Evolutionary conservation across 441 rosid species (phyloP).

Genomic region (Cnidoscolus chayamansa): DNA sequence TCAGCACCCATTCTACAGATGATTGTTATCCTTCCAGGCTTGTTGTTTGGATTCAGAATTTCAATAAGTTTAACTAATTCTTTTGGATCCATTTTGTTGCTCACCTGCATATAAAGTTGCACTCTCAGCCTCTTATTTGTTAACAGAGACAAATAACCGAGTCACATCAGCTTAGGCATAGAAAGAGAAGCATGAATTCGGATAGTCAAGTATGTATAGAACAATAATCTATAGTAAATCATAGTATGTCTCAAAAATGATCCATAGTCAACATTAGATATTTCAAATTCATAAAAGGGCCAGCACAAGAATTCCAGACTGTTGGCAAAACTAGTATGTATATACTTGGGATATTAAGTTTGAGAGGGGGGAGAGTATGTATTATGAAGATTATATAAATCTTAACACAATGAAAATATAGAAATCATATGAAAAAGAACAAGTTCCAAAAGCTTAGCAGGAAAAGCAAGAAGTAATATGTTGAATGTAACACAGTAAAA

Average conservation of each 20-base stretch:
- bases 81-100: constrained; percentile 82
- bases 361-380: too few relatives aligned
- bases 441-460: neutral
- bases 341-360: neutral
- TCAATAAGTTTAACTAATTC: constrained; percentile 70
- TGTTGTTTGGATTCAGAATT: constrained; percentile 69
- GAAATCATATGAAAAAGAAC: neutral
- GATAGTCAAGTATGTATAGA: neutral
- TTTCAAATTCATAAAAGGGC: neutral
- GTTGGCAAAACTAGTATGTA: neutral
- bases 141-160: neutral
- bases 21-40: constrained; percentile 69
- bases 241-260: neutral
- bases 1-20: constrained; percentile 90
- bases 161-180: neutral
- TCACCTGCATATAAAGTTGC: constrained; percentile 52
- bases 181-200: neutral
- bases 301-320: neutral
- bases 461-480: neutral
- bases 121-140: constrained; percentile 18
- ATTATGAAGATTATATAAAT: neutral
- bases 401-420: neutral
- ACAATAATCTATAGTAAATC: neutral
- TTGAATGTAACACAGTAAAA: neutral
- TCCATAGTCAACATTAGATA: neutral